phyloP scores from a whole-genome alignment of 1,284 basidiomycete genomes.

The Sanguinoderma infundibulare region DNA sequence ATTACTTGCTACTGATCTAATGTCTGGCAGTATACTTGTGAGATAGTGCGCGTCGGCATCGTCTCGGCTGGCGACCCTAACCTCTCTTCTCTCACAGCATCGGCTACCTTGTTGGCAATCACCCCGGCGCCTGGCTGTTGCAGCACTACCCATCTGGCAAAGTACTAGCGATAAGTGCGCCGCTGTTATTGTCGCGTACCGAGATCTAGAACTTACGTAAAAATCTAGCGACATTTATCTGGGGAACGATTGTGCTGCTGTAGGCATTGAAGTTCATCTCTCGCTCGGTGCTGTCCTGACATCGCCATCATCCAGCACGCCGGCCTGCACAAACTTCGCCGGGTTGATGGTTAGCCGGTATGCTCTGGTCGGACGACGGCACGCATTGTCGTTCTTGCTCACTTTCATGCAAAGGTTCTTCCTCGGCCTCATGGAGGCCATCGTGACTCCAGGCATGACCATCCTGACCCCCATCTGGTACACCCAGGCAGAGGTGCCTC shows the following conservation, averaged over 20 bases:
- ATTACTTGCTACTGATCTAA: neutral
- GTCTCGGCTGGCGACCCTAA: no score
- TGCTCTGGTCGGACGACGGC: neutral
- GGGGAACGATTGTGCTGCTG: conserved; percentile 25
- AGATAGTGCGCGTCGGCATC: no score
- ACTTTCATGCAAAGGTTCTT: conserved; percentile 16
- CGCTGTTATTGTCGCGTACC: neutral
- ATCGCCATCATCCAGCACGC: conserved; percentile 8
- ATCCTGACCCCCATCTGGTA: conserved; percentile 29
- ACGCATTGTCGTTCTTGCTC: neutral
- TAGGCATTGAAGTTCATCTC: neutral
- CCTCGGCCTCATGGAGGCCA: conserved; percentile 26
- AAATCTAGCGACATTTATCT: conserved; percentile 22
- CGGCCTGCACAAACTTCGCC: conserved; percentile 23
- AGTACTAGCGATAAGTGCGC: conserved; percentile 25
- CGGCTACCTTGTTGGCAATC: conserved; percentile 27
- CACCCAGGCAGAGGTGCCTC: conserved; percentile 25
- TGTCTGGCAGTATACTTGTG: conserved; percentile 25
- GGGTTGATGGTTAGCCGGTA: conserved; percentile 25
- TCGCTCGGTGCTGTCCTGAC: no score
- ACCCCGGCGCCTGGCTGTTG: conserved; percentile 26
- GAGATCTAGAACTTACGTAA: neutral
- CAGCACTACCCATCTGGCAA: conserved; percentile 27
- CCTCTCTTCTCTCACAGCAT: no score
- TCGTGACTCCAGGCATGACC: conserved; percentile 27